phyloP scores from a whole-genome alignment of 108 stramenopile species.

The Pseudonitzschia delicatissima region DNA sequence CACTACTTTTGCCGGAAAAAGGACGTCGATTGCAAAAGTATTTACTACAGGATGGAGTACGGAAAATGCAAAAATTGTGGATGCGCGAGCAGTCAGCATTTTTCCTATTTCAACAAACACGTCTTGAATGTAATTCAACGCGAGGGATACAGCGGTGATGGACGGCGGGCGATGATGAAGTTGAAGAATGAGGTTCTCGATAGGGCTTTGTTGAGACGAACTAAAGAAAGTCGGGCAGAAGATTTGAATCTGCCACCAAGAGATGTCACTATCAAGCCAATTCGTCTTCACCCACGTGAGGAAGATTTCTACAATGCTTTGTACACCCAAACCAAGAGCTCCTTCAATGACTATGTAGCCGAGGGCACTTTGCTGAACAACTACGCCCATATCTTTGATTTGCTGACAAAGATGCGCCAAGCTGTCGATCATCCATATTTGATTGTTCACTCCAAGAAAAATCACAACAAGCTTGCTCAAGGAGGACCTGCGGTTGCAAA shows the following conservation, averaged over 20 bases:
- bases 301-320: slow-evolving; percentile 98
- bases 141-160: slow-evolving; percentile 83
- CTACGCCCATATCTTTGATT: slow-evolving; percentile 74
- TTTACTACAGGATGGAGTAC: slow-evolving; percentile 89
- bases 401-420: slow-evolving; percentile 96
- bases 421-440: slow-evolving; percentile 98
- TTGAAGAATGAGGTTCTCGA: slow-evolving; percentile 84
- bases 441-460: slow-evolving; percentile 39
- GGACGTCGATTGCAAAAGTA: slow-evolving; percentile 89
- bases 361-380: slow-evolving; percentile 96
- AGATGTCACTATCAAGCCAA: slow-evolving; percentile 74
- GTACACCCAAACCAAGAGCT: slow-evolving; percentile 94
- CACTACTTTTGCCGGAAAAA: slow-evolving; percentile 89
- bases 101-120: slow-evolving; percentile 90
- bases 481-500: slow-evolving; percentile 49
- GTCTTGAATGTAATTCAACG: slow-evolving; percentile 95
- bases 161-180: slow-evolving; percentile 89
- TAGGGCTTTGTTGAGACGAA: slow-evolving; percentile 91
- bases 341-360: slow-evolving; percentile 92
- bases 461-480: slow-evolving; percentile 15
- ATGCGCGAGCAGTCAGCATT: slow-evolving; percentile 90
- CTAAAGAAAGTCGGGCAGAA: slow-evolving; percentile 89
- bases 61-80: slow-evolving; percentile 89
- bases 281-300: slow-evolving; percentile 87
- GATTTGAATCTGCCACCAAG: slow-evolving; percentile 96